These are phyloP conservation scores for Fusarium beomiforme DNA, from an alignment of 2,329 filamentous ascomycete genomes.

Conservation along the genomic window DNA sequence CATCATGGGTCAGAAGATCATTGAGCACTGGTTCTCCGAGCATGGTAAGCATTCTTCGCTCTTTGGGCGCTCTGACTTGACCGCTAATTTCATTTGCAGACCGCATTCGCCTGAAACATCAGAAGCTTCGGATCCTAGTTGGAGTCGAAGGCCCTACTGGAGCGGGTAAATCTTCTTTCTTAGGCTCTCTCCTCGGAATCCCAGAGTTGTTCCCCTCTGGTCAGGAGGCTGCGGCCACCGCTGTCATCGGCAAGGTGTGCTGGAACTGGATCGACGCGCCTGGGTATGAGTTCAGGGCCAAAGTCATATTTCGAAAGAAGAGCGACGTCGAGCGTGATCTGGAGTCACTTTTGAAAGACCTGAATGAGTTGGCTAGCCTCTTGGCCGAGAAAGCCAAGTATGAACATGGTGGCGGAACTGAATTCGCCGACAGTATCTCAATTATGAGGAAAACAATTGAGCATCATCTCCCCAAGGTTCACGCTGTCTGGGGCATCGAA, in stretches of 20 bases:
- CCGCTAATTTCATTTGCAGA: neutral
- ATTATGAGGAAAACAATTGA: conserved; percentile 1
- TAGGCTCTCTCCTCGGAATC: neutral
- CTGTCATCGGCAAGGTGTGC: conserved; percentile 37
- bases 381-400: no score
- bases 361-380: neutral
- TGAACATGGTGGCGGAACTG: no score
- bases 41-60: neutral
- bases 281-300: conserved; percentile 29
- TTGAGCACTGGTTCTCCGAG: conserved; percentile 1
- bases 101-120: neutral
- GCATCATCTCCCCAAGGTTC: conserved; percentile 34
- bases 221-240: conserved; percentile 44
- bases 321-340: conserved; percentile 28
- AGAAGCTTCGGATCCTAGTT: neutral
- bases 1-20: neutral
- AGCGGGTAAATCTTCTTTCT: conserved; percentile 26
- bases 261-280: conserved; percentile 40
- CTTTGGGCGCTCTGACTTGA: fast-evolving
- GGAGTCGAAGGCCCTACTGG: conserved; percentile 31
- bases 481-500: conserved; percentile 35
- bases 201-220: conserved; percentile 45
- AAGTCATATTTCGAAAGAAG: conserved; percentile 34
- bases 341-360: conserved; percentile 22
- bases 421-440: no score